These are phyloP conservation scores for Candida xyloterini DNA, from an alignment of 805 yeast genomes.

Conservation along the genomic window DNA sequence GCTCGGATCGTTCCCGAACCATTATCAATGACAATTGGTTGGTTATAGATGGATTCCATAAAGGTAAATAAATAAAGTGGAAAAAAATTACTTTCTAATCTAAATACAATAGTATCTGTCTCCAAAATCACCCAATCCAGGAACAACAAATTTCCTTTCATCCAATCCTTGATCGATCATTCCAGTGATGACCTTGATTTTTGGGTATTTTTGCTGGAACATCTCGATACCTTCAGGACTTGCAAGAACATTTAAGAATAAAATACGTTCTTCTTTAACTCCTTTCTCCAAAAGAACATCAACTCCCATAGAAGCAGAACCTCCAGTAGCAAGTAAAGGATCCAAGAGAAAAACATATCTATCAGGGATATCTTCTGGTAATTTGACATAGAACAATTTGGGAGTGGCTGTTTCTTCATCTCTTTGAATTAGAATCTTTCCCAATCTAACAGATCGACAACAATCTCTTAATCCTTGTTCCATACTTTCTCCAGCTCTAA, in stretches of 20 bases:
- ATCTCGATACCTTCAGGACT: slow-evolving; percentile 90
- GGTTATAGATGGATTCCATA: slow-evolving; percentile 45
- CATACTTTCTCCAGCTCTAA: slow-evolving; percentile 99
- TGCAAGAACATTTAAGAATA: slow-evolving; percentile 87
- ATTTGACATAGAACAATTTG: slow-evolving; percentile 85
- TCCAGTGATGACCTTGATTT: slow-evolving; percentile 88
- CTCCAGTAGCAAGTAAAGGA: slow-evolving; percentile 99
- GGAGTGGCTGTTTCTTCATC: slow-evolving; percentile 97
- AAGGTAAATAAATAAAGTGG: slow-evolving; percentile 2
- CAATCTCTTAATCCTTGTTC: slow-evolving; percentile 98
- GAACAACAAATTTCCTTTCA: slow-evolving; percentile 79
- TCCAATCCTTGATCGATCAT: slow-evolving; percentile 86
- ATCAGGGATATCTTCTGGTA: slow-evolving; percentile 87
- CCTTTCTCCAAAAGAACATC: slow-evolving; percentile 86
- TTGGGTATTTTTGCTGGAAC: slow-evolving; percentile 77
- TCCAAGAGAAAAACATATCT: slow-evolving; percentile 89
- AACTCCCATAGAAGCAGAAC: slow-evolving; percentile 95
- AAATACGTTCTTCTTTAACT: slow-evolving; percentile 80
- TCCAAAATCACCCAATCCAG: slow-evolving; percentile 98
- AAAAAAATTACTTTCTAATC: slow-evolving; percentile 1
- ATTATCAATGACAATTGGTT: slow-evolving; percentile 75
- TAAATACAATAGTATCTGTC: slow-evolving; percentile 92
- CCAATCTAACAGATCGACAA: slow-evolving; percentile 93
- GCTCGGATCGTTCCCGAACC: slow-evolving; percentile 86
- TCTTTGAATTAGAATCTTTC: slow-evolving; percentile 94